Base-by-base conservation (phyloP, 2,329 filamentous ascomycete genomes). In the Monosporascus sp. region DNA sequence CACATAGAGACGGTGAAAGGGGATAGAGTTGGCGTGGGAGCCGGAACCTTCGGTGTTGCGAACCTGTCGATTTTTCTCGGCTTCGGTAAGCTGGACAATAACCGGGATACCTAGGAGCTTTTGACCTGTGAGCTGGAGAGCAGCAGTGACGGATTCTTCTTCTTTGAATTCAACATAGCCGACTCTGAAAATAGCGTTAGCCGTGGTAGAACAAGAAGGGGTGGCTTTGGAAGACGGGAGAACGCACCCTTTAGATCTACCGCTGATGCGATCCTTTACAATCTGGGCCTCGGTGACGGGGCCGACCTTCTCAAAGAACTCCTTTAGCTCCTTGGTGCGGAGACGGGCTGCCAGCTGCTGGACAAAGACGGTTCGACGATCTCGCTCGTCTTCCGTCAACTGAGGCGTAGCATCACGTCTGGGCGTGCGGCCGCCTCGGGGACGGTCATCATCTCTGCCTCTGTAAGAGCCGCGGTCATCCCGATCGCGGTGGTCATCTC, bases 111-210 rank as follows among this genome's bases (percentile, higher is more conserved):
- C 92, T 87, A 96, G 80, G 75, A 99, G 87, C 76, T 94, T 96
- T 79, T 97, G 93, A 75, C 94, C 94, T 73, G 94, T 99, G 79
- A 99, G 91, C 78, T 96, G 90, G 71, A 99, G 89, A 69, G 95
- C 94, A 76, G 89, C 86, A 67, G 87, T 81, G 65, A 99, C 93
- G 64, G 92, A 95, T 66, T 95, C 91, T 82, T 97, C 93, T 68
- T 90, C 85, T 71, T 92, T 95, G 76, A 99, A 99, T 80, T 99
- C 94, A 78, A 99, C 95, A 69, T 99, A 99, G 71, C 95, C 94
- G 73, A 99, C 94, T 74, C 94, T 97, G 64, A 8, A 48, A 48
- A 49, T 70, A 80, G 77, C 63, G 20, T 53, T 52, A 49, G 52
- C 49, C 53, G 50, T 7, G 36, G 46, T 45, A 51, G 19, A 20